Evolutionary conservation across 2,329 filamentous ascomycete genomes (phyloP).

Genomic region (Fusarium tanahbumbuense): DNA sequence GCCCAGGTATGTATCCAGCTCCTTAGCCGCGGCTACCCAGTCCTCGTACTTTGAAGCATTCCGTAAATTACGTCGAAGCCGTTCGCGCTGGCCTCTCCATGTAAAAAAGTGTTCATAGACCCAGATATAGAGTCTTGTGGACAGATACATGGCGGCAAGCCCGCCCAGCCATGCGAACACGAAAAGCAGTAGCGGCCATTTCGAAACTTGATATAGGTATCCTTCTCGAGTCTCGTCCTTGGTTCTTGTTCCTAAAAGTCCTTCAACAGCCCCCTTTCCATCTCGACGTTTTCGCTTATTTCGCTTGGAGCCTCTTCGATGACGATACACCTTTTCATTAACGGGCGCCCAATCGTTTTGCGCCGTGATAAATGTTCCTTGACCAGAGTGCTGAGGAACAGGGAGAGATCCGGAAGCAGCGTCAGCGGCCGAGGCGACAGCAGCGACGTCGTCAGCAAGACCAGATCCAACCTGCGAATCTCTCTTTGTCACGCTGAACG

Average conservation of each 20-base stretch:
- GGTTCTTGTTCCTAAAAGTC: conserved; percentile 66
- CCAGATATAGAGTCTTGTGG: conserved; percentile 89
- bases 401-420: conserved; percentile 54
- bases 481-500: conserved; percentile 58
- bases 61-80: conserved; percentile 76
- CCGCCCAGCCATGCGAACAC: conserved; percentile 84
- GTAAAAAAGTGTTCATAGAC: conserved; percentile 91
- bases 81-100: conserved; percentile 84
- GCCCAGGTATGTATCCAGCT: conserved; percentile 83
- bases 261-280: conserved; percentile 53
- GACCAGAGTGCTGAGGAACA: conserved; percentile 38
- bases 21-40: conserved; percentile 83
- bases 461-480: conserved; percentile 50
- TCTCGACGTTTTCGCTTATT: conserved; percentile 48
- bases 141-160: conserved; percentile 77
- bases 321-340: conserved; percentile 71
- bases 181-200: conserved; percentile 88
- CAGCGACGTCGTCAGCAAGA: conserved; percentile 50
- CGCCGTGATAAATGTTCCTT: conserved; percentile 79
- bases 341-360: conserved; percentile 97
- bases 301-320: conserved; percentile 55
- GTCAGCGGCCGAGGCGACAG: conserved; percentile 54
- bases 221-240: conserved; percentile 96
- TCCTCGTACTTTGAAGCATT: conserved; percentile 79
- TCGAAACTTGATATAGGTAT: conserved; percentile 86